Evolutionary conservation across 2,329 filamentous ascomycete genomes (phyloP), one percentile per base, ranked within the genome.

Genomic region (Paradendryphiella salina): DNA sequence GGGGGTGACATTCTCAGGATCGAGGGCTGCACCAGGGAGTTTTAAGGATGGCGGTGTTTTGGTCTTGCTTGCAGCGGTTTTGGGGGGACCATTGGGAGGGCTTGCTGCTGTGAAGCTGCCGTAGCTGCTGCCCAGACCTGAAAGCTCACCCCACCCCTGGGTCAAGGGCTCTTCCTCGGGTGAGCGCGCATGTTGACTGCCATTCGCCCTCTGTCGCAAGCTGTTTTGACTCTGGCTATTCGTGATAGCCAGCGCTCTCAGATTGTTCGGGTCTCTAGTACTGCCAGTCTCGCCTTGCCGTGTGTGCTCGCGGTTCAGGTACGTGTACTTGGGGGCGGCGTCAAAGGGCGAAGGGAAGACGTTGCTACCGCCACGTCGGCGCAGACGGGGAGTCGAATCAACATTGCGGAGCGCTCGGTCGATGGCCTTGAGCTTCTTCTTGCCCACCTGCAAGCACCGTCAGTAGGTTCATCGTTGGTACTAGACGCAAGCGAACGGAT

Each of bases 361-460:
- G 52, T 65, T 64, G 52, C 65, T 60, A 32, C 68, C 63, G 34
- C 68, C 61, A 46, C 74, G 69, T 31, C 68, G 65, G 56, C 74
- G 70, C 34, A 73, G 54, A 36, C 77, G 73, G 53, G 77, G 74
- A 1, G 77, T 82, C 77, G 70, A 83, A 73, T 77, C 84, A 75
- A 77, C 75, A 63, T 76, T 80, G 47, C 82, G 80, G 55, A 94
- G 81, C 52, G 90, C 90, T 55, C 87, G 83, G 18, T 81, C 76
- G 44, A 96, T 86, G 49, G 85, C 85, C 74, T 96, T 97, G 73
- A 97, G 81, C 70, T 91, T 87, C 77, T 96, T 96, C 77, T 97
- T 97, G 54, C 91, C 93, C 40, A 70, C 67, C 82, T 86, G 42
- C 15, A 43, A 35, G 28, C 14, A 32, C 15, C 14, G 46, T 60